Evolutionary conservation across 768 basidiomycete species (phyloP), one percentile per base, ranked within the genome.

Genomic region (Podaxis sp.): DNA sequence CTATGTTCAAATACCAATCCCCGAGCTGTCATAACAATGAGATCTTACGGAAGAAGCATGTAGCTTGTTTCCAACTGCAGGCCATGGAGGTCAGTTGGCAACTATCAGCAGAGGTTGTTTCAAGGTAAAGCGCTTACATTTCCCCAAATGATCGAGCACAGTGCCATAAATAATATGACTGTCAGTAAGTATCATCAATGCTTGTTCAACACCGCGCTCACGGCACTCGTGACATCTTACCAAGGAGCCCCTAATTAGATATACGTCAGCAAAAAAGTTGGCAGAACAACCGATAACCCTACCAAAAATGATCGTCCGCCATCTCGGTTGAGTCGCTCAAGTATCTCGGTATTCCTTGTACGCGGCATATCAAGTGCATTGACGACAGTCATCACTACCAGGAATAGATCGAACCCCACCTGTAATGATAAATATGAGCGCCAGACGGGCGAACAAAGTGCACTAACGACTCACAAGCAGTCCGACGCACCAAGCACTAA

Each of bases 121-220:
- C 20, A n/a, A 58, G 13, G 28, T 4, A 11, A 36, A 22, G 6
- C n/a, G 12, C 60, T 62, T 24, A 62, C 60, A 22, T 7, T 48
- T 22, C 53, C 60, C 60, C 60, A 62, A 7, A 62, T 62, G 12
- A 54, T 55, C n/a, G 55, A 48, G 44, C 60, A 62, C 3, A 62
- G 6, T 28, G 41, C 33, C 22, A 55, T 24, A 26, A 62, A 36
- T 24, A 62, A 48, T n/a, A 55, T 2, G n/a, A 62, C 60, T 62
- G 37, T 28, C 13, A 33, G 10, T 33, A 33, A 33, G 33, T 2
- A 54, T 44, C 8, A 36, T 55, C 33, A 46, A 20, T 11, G 2
- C 20, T 20, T 30, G 4, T 8, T 36, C 44, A 36, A 5, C 10
- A 6, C 48, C 2, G 28, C 15, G 4, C 55, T 26, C 40, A 12